phyloP scores from a whole-genome alignment of 225 moss, liverwort and hornwort genomes.

The Climacium dendroides region DNA sequence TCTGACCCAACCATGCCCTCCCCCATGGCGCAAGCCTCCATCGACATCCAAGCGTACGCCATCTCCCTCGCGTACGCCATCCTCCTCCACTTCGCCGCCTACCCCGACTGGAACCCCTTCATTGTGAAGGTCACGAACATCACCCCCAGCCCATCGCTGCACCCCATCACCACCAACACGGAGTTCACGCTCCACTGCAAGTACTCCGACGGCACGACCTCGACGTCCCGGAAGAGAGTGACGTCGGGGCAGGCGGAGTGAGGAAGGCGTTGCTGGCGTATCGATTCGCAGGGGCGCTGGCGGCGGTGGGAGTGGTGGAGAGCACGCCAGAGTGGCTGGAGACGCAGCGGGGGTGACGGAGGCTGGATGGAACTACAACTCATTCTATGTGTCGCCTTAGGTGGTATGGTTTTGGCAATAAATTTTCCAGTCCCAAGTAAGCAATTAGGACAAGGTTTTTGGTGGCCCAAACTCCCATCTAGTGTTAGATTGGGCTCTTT shows the following conservation, averaged over 20 bases:
- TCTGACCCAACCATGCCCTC: not conserved
- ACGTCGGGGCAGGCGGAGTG: not conserved
- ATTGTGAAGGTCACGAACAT: not conserved
- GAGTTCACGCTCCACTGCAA: not conserved
- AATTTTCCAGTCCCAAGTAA: no score
- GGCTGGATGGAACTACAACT: no score
- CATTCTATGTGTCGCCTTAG: no score
- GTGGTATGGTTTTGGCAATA: no score
- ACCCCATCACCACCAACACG: not conserved
- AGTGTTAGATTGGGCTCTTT: no score
- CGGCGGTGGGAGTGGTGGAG: not conserved
- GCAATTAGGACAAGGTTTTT: no score
- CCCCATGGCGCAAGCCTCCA: not conserved
- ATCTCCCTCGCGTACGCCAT: not conserved
- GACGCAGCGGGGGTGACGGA: no score
- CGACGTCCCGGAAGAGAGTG: not conserved
- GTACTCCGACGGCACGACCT: not conserved
- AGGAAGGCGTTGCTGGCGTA: not conserved
- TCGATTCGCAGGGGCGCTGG: not conserved
- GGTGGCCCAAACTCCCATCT: no score
- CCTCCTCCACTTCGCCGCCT: not conserved
- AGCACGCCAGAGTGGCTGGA: not conserved
- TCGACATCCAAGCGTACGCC: not conserved
- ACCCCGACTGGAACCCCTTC: conserved; percentile 10
- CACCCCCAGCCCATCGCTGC: not conserved